Conservation (phyloP, 805 yeast genomes). For the Candida hungchunana region DNA sequence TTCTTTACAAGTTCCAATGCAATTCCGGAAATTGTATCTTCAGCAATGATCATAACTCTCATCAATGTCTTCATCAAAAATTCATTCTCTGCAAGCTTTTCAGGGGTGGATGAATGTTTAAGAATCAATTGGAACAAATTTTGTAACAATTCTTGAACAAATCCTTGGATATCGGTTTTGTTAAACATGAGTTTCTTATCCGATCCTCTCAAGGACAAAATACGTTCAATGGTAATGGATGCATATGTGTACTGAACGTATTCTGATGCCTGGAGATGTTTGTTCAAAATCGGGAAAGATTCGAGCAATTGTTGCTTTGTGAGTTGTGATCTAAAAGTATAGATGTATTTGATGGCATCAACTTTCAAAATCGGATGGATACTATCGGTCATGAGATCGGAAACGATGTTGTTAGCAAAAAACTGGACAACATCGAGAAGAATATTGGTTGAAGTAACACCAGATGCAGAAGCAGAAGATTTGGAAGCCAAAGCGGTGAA, state of each 20-base stretch:
- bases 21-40: slow-evolving; percentile 51
- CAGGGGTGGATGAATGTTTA: slow-evolving; percentile 62
- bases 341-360: slow-evolving; percentile 89
- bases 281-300: slow-evolving; percentile 73
- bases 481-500: slow-evolving; percentile 89
- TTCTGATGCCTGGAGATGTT: slow-evolving; percentile 58
- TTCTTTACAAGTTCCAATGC: slow-evolving; percentile 52
- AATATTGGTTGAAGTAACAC: slow-evolving; percentile 82
- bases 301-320: slow-evolving; percentile 79
- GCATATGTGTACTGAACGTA: slow-evolving; percentile 91
- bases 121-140: slow-evolving; percentile 66
- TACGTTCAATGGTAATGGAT: slow-evolving; percentile 87
- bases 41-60: slow-evolving; percentile 73
- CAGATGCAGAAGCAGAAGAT: slow-evolving; percentile 81
- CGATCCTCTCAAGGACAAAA: slow-evolving; percentile 67
- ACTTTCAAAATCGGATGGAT: slow-evolving; percentile 78
- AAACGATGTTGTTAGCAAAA: slow-evolving; percentile 75
- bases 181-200: slow-evolving; percentile 58
- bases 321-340: slow-evolving; percentile 87
- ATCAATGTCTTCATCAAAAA: slow-evolving; percentile 84
- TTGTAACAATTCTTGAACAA: slow-evolving; percentile 56
- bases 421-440: slow-evolving; percentile 83
- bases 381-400: slow-evolving; percentile 59
- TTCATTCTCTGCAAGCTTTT: slow-evolving; percentile 91
- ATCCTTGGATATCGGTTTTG: slow-evolving; percentile 66